phyloP scores from a whole-genome alignment of 129 eudicot species.

The Solidago caesia region DNA sequence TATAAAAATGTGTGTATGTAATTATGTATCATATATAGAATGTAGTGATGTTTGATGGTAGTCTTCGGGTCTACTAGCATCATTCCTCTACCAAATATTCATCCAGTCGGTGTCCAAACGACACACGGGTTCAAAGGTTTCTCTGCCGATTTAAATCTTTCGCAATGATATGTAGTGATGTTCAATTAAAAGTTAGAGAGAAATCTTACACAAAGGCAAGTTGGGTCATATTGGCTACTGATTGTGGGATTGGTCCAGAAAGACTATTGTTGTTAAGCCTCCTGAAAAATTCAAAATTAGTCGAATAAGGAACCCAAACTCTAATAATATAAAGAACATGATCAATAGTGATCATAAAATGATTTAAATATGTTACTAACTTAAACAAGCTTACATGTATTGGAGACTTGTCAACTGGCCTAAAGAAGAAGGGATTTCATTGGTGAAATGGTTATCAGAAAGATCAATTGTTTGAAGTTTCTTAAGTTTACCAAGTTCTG shows the following conservation, averaged over 20 bases:
- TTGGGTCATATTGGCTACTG: conserved; percentile 65
- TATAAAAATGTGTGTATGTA: background rate
- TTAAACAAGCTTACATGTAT: conserved; percentile 60
- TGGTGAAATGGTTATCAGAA: conserved; percentile 66
- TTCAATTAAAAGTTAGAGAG: conserved; percentile 10
- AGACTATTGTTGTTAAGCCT: conserved; percentile 87
- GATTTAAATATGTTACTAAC: background rate
- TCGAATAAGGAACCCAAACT: conserved; percentile 13
- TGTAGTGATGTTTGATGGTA: too few relatives aligned
- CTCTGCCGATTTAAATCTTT: too few relatives aligned
- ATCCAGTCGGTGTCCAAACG: too few relatives aligned
- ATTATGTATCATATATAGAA: too few relatives aligned
- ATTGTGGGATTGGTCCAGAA: conserved; percentile 58
- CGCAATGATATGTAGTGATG: background rate
- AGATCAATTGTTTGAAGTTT: conserved; percentile 91
- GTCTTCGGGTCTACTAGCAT: too few relatives aligned
- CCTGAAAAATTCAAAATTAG: conserved; percentile 42
- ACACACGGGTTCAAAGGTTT: too few relatives aligned
- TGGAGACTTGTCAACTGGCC: conserved; percentile 62
- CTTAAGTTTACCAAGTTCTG: conserved; percentile 60
- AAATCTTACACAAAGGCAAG: conserved; percentile 67
- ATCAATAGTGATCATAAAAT: conserved; percentile 1
- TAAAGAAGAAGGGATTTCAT: conserved; percentile 64
- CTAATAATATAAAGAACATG: background rate
- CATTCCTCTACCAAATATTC: too few relatives aligned